These are phyloP conservation scores for Patellaria atrata DNA, from an alignment of 495 filamentous ascomycete species.

Conservation along the genomic window DNA sequence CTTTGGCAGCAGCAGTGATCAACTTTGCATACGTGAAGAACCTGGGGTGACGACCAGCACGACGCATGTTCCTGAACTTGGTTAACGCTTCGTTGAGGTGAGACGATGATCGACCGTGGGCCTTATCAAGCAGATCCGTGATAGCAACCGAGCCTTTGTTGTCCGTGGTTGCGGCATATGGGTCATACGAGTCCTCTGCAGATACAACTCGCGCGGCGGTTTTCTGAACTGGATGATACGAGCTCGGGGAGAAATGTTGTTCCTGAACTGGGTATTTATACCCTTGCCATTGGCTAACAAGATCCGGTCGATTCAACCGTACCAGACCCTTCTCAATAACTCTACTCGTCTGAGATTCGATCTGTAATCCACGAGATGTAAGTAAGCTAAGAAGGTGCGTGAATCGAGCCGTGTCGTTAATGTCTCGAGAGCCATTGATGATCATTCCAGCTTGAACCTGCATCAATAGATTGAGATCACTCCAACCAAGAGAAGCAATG, in stretches of 20 bases:
- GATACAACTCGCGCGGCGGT: slow-evolving; percentile 28
- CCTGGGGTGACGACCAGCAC: slow-evolving; percentile 76
- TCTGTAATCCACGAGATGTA: slow-evolving; percentile 32
- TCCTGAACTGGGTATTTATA: slow-evolving; percentile 32
- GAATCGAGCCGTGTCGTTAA: slow-evolving; percentile 44
- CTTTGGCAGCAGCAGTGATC: slow-evolving; percentile 76
- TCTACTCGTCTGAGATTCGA: slow-evolving; percentile 36
- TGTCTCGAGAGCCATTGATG: slow-evolving; percentile 33
- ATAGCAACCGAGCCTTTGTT: slow-evolving; percentile 84
- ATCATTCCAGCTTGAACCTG: slow-evolving; percentile 52
- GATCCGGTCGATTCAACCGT: slow-evolving; percentile 40
- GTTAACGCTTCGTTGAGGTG: slow-evolving; percentile 68
- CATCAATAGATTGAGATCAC: slow-evolving; percentile 46
- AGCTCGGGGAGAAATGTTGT: slow-evolving; percentile 22
- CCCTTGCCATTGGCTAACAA: slow-evolving; percentile 44
- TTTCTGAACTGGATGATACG: slow-evolving; percentile 24
- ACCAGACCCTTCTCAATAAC: slow-evolving; percentile 44
- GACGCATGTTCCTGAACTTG: slow-evolving; percentile 83
- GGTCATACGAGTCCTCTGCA: slow-evolving; percentile 67
- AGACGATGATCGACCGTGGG: slow-evolving; percentile 46
- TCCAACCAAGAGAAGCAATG: slow-evolving; percentile 38
- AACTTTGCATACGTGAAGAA: slow-evolving; percentile 95
- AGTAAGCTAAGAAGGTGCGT: slow-evolving; percentile 45
- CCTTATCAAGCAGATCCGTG: slow-evolving; percentile 68
- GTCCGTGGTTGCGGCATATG: slow-evolving; percentile 78